Percentiles rank a stretch among this genome's conserved stretches.
Conservation (phyloP, 371 early-diverging fungal species). For the Haplosporangium sp. region DNA sequence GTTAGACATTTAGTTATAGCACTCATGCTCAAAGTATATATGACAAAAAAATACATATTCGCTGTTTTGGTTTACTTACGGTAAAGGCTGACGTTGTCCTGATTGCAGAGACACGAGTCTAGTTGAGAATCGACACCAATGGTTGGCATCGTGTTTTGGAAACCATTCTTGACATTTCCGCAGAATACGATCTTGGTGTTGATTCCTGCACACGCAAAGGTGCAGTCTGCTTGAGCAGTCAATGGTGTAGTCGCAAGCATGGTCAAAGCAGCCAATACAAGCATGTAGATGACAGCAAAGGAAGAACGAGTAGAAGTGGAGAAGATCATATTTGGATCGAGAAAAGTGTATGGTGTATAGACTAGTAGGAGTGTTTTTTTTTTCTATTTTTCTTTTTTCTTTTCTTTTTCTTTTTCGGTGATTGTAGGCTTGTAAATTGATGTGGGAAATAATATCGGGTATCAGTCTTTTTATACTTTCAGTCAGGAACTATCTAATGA, state of each 20-base stretch:
- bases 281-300: slow-evolving; percentile 8
- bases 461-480: not conserved
- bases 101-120: slow-evolving; percentile 33
- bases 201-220: slow-evolving; percentile 20
- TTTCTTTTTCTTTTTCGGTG: not conserved
- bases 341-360: not conserved
- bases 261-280: slow-evolving; percentile 20
- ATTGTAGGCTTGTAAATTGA: not conserved
- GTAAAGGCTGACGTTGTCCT: slow-evolving; percentile 22
- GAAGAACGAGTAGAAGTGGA: slow-evolving; percentile 9
- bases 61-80: slow-evolving; percentile 18
- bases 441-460: not conserved
- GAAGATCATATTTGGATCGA: slow-evolving; percentile 16
- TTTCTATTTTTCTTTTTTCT: too few species aligned
- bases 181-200: slow-evolving; percentile 29
- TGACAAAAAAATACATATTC: too few species aligned
- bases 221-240: slow-evolving; percentile 26
- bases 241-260: slow-evolving; percentile 21
- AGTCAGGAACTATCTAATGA: too few species aligned
- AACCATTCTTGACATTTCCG: slow-evolving; percentile 16
- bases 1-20: too few species aligned
- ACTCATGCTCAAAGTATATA: too few species aligned
- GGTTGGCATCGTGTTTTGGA: slow-evolving; percentile 27
- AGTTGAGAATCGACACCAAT: slow-evolving; percentile 30
- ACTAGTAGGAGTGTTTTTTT: too few species aligned